Percentiles rank a stretch among this genome's conserved stretches.
These are phyloP conservation scores for Chalaropsis ovoidea DNA, from an alignment of 2,329 filamentous ascomycete species.

Conservation along the genomic window DNA sequence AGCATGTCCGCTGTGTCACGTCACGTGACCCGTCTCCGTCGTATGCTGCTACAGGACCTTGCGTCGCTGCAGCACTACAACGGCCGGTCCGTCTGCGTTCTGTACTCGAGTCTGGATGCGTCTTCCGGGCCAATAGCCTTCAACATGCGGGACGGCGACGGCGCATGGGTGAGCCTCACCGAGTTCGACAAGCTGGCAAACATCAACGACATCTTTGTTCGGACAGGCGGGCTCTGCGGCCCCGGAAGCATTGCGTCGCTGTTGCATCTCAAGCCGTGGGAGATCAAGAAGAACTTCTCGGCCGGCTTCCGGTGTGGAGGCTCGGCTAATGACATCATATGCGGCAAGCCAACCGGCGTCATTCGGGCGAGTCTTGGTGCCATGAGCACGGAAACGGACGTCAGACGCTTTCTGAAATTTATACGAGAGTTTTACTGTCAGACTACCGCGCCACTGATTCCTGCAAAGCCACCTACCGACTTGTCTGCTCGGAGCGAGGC, in stretches of 20 bases:
- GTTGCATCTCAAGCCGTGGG: slow-evolving; percentile 64
- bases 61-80: slow-evolving; percentile 57
- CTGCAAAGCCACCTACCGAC: background rate
- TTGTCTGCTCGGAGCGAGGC: background rate
- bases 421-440: slow-evolving; percentile 46
- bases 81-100: slow-evolving; percentile 49
- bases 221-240: slow-evolving; percentile 85
- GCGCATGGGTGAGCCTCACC: slow-evolving; percentile 66
- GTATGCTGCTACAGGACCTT: slow-evolving; percentile 50
- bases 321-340: slow-evolving; percentile 63
- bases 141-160: slow-evolving; percentile 60
- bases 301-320: slow-evolving; percentile 75
- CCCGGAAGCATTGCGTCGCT: slow-evolving; percentile 71
- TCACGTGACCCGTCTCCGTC: slow-evolving; percentile 59
- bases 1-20: slow-evolving; percentile 53
- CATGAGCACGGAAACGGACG: slow-evolving; percentile 72
- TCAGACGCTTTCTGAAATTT: slow-evolving; percentile 61
- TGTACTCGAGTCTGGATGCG: slow-evolving; percentile 46
- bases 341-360: slow-evolving; percentile 78
- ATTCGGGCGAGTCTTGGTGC: slow-evolving; percentile 79
- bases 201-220: slow-evolving; percentile 68
- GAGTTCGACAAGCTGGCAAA: slow-evolving; percentile 82
- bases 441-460: background rate
- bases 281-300: slow-evolving; percentile 76
- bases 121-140: slow-evolving; percentile 74